Evolutionary conservation across 306 rosid genomes (phyloP), one percentile per base, ranked within the genome.

Genomic region (Citrullus colocynthis): DNA sequence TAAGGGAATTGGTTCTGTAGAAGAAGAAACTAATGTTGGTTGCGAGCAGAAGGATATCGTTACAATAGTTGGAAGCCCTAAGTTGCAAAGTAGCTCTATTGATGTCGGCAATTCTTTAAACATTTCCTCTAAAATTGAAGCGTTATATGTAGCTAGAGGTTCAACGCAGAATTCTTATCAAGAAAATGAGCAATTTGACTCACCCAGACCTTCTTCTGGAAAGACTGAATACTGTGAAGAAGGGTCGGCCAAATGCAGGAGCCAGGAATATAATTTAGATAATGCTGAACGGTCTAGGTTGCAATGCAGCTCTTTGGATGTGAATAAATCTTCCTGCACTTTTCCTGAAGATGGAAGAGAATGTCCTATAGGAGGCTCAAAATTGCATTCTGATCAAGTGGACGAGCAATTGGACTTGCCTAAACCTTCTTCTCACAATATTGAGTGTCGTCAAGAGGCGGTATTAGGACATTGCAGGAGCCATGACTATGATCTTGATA

Each of bases 211-310:
- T 88, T 88, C 81, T 84, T 79, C 58, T 75, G 87, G 86, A 78
- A 77, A 48, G 80, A 79, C 49, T 16, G 81, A 78, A 83, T 74
- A 82, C n/a, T 28, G 76, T 49, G 60, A 49, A 34, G 61, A 52
- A 54, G 62, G 32, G 59, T 54, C 21, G 42, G 49, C 16, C 34
- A 32, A 52, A 78, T 81, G 84, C 82, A 82, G 80, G 80, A 90
- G 91, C 74, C 87, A 83, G 78, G 86, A 91, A 67, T 89, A 85
- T 78, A 79, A 85, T 80, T 87, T 87, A 85, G 93, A 81, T 82
- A 83, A 83, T 7, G 76, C 77, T 6, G 92, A 84, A 71, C 79
- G 61, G 14, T 79, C 71, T 16, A 76, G 82, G 78, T 76, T 78
- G 83, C 81, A 85, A 59, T 59, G 63, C 44, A 82, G 80, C 72